These are phyloP conservation scores for Podospora tetraspora DNA, from an alignment of 495 filamentous ascomycete species.

Conservation along the genomic window DNA sequence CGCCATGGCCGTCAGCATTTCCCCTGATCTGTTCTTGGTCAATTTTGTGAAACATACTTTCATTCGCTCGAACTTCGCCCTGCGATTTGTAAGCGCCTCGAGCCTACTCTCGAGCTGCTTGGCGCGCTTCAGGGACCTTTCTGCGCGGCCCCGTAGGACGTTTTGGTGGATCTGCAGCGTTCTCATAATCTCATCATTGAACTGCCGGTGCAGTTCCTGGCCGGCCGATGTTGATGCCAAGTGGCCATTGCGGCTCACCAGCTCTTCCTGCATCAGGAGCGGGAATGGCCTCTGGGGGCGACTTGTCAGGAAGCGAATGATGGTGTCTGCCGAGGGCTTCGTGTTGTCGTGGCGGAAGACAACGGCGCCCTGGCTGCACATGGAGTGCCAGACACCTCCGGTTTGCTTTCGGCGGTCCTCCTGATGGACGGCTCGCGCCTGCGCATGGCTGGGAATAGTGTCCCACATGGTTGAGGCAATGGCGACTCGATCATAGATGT, in stretches of 20 bases:
- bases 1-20: not conserved
- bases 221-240: not conserved
- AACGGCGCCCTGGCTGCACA: not conserved
- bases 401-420: not conserved
- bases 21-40: no score
- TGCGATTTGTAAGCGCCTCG: not conserved
- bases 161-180: not conserved
- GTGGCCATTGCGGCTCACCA: not conserved
- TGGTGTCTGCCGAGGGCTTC: not conserved
- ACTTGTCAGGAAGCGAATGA: not conserved
- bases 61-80: not conserved
- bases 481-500: constrained; percentile 1
- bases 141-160: not conserved
- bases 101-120: not conserved
- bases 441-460: no score
- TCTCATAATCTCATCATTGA: no score
- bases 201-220: not conserved
- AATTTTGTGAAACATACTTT: not conserved
- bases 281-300: not conserved
- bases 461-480: constrained; percentile 8
- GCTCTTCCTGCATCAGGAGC: not conserved
- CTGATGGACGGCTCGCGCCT: not conserved
- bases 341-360: constrained; percentile 8
- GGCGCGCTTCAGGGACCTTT: not conserved
- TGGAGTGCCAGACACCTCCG: constrained; percentile 1